Percentiles rank a stretch among this genome's conserved stretches.
phyloP scores from a whole-genome alignment of 371 early-diverging fungal genomes.

The Dinochytrium kinnereticum region DNA sequence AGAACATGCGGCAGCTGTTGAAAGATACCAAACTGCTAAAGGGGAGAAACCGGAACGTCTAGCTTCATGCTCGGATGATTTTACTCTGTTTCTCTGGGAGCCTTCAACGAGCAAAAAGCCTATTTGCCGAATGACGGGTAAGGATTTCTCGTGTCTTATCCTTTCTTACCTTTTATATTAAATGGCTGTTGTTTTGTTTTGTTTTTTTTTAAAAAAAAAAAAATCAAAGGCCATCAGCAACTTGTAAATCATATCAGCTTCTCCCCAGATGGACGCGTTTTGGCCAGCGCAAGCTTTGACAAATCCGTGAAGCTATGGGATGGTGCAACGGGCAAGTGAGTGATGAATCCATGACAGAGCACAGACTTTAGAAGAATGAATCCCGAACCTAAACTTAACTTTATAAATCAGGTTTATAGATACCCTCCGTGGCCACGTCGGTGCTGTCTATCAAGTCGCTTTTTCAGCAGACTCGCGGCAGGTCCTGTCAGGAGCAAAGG shows the following conservation, averaged over 20 bases:
- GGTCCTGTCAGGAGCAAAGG: constrained; percentile 88
- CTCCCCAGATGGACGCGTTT: constrained; percentile 88
- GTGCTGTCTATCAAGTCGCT: constrained; percentile 91
- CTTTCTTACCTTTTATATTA: too few species aligned
- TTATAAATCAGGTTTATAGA: too few species aligned
- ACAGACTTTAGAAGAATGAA: neutral
- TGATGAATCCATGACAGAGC: neutral
- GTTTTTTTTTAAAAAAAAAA: too few species aligned
- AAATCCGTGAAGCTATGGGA: constrained; percentile 98
- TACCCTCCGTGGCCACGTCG: constrained; percentile 92
- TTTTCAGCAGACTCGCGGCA: constrained; percentile 93
- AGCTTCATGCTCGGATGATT: constrained; percentile 95
- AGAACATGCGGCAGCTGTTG: constrained; percentile 74
- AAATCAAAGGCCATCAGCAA: too few species aligned
- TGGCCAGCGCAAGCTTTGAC: constrained; percentile 98
- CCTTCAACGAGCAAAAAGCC: constrained; percentile 84
- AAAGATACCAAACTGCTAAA: constrained; percentile 78
- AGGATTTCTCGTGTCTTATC: too few species aligned
- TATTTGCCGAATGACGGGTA: constrained; percentile 85
- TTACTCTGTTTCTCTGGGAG: constrained; percentile 96
- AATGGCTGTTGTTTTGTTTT: too few species aligned
- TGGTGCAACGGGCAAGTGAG: constrained; percentile 81
- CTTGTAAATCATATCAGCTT: constrained; percentile 92
- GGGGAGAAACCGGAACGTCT: constrained; percentile 78
- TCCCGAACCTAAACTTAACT: constrained; percentile 25